A percentile compares a stretch with the other conserved stretches of the same genome.
Conservation (phyloP, 2,329 filamentous ascomycete genomes). For the Emmonsia crescens region DNA sequence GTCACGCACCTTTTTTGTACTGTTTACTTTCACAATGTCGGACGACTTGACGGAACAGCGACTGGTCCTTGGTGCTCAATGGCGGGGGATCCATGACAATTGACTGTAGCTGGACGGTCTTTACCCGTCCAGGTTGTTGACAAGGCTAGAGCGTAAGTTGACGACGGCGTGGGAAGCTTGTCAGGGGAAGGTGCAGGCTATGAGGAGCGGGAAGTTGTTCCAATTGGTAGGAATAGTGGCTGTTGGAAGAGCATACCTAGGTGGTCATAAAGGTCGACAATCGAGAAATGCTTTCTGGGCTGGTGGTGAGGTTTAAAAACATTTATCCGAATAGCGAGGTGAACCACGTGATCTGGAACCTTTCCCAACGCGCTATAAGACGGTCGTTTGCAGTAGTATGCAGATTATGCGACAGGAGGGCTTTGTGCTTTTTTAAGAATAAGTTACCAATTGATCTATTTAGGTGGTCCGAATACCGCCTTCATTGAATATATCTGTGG, state of each 20-base stretch:
- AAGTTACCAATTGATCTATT: neutral
- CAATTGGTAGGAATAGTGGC: neutral
- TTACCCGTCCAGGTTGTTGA: neutral
- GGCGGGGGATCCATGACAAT: conserved; percentile 27
- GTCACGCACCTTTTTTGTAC: conserved; percentile 65
- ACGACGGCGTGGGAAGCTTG: neutral
- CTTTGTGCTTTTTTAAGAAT: no score
- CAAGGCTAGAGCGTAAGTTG: neutral
- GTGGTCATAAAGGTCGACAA: neutral
- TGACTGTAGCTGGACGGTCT: neutral
- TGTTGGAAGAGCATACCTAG: neutral
- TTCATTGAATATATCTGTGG: no score
- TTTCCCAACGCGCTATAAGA: no score
- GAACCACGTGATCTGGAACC: neutral
- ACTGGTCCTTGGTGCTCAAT: conserved; percentile 68
- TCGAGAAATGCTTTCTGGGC: neutral
- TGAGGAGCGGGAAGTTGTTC: neutral
- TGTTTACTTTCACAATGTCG: conserved; percentile 97
- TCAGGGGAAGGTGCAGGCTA: neutral
- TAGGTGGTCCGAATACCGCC: neutral
- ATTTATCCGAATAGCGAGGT: neutral
- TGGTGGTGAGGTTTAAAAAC: neutral
- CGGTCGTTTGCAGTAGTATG: neutral
- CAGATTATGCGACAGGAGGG: no score
- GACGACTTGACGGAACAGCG: conserved; percentile 89